Base-by-base conservation (phyloP, 2,329 filamentous ascomycete genomes). In the Iodosphaeria phyllophila region DNA sequence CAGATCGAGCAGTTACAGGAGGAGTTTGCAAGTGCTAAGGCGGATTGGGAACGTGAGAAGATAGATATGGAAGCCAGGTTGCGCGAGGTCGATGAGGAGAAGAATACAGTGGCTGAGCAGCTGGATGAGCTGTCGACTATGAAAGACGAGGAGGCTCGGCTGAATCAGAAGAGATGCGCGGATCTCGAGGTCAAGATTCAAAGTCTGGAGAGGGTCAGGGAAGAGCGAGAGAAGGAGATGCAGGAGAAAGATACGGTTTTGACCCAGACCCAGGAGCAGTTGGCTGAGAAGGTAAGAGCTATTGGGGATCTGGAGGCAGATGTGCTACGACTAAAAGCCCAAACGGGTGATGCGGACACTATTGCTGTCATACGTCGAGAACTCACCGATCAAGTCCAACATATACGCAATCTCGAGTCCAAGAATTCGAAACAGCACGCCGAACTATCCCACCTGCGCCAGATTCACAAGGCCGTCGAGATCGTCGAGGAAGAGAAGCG, bases 401-500 rank as follows among this genome's bases (percentile, higher is more conserved):
- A 95, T 41, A 92, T 93, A 34, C 73, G 80, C 30, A 73, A 68
- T 16, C 58, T 98, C 3, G 89, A 98, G 45, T 62, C 67, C 1
- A 68, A 69, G 18, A 92, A 82, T 33, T 64, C 79, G 13, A 80
- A 92, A 24, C 79, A 92, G 41, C 57, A 69, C 9, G 50, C 62
- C 0, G 86, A 98, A 44, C 53, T 98, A 18, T 80, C 77, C 37
- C 75, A 83, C 36, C 61, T 91, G 18, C 74, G 83, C 9, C 77
- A 83, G 35, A 54, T 75, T 4, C 74, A 83, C 45, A 86, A 79
- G 50, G 80, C 78, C n/a, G 74, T 92, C 2, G 80, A 92, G 41
- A 67, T 98, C 3, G 77, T 95, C 0, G 83, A 98, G 44, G 89
- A 98, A 46, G 83, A 98, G 54, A 95, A 95, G 56, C 64, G 79